These are phyloP conservation scores for Russula olivacea DNA, from an alignment of 768 basidiomycete genomes.

Conservation along the genomic window DNA sequence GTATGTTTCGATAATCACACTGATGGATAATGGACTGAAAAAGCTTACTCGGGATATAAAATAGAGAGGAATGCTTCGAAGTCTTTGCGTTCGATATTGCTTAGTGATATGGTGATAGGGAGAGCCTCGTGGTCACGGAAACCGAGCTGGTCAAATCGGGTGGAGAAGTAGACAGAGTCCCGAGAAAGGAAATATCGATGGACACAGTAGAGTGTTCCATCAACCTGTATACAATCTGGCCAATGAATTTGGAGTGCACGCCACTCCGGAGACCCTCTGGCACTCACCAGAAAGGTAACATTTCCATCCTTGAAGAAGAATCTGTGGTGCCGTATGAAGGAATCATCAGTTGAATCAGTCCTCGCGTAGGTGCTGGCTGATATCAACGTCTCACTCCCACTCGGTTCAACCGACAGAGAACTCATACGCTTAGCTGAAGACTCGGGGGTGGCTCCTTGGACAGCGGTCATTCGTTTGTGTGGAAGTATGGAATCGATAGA, in stretches of 20 bases:
- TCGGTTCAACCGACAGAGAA: background rate
- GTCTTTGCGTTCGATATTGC: conserved; percentile 1
- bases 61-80: conserved; percentile 22
- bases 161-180: conserved; percentile 11
- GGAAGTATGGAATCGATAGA: background rate
- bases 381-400: background rate
- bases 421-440: background rate
- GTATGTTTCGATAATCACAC: background rate
- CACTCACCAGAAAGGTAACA: conserved; percentile 21
- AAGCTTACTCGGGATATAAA: conserved; percentile 20
- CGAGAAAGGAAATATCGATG: conserved; percentile 19
- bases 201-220: conserved; percentile 8
- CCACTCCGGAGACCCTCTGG: background rate
- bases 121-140: conserved; percentile 1
- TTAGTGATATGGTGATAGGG: background rate
- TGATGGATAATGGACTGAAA: background rate
- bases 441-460: background rate
- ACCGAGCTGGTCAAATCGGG: conserved; percentile 1
- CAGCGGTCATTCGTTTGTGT: background rate
- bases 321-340: conserved; percentile 11
- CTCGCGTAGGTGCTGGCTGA: background rate
- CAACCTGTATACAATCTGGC: conserved; percentile 17
- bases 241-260: too few relatives aligned
- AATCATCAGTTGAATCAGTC: background rate
- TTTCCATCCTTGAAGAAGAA: conserved; percentile 22